Conservation (phyloP, 371 early-diverging fungal genomes). For the Mucor saturninus region DNA sequence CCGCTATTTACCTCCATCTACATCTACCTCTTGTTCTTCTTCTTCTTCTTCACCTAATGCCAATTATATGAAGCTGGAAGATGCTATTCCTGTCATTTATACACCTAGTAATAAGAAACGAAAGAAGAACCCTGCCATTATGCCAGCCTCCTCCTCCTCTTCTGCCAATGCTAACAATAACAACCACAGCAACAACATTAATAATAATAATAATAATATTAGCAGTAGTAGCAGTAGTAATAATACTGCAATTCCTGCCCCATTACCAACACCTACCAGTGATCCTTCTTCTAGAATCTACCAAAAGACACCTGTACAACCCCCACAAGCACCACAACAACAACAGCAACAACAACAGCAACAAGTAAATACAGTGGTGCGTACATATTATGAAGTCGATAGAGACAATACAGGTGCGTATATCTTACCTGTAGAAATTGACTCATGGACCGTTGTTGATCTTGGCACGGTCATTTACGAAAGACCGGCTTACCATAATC, state of each 20-base stretch:
- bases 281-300: background rate
- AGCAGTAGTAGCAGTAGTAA: too few species aligned
- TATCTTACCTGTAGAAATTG: constrained; percentile 81
- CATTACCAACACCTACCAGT: background rate
- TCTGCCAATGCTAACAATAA: background rate
- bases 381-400: constrained; percentile 61
- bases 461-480: constrained; percentile 83
- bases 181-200: constrained; percentile 15
- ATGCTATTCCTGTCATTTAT: constrained; percentile 33
- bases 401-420: constrained; percentile 73
- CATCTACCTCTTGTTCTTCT: constrained; percentile 14
- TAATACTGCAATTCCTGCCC: background rate
- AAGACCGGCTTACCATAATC: constrained; percentile 85
- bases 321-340: background rate
- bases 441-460: constrained; percentile 76
- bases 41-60: constrained; percentile 12
- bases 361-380: constrained; percentile 39
- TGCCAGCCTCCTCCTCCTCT: background rate
- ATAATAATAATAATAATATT: background rate
- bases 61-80: background rate
- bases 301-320: constrained; percentile 1
- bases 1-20: constrained; percentile 8
- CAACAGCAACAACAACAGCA: constrained; percentile 20
- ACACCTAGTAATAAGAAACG: constrained; percentile 36
- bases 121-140: constrained; percentile 19